A percentile compares a stretch with the other conserved stretches of the same genome.
Conservation (phyloP, 169 alveolate species). For the Plasmodium gaboni region DNA sequence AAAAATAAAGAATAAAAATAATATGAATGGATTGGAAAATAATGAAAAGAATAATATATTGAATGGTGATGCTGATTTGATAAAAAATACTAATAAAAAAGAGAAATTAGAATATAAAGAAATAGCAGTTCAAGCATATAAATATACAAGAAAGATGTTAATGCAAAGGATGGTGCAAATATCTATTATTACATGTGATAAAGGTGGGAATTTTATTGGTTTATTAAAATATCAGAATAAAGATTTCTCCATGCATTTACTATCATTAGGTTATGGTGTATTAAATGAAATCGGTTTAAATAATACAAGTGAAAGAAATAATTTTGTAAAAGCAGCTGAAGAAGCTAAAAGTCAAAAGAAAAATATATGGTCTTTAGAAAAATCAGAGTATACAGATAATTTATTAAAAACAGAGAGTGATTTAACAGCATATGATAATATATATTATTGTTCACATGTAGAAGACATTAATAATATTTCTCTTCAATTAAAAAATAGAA, state of each 20-base stretch:
- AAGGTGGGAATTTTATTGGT: conserved; percentile 75
- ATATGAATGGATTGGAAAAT: conserved; percentile 2
- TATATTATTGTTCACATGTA: conserved; percentile 64
- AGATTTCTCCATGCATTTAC: conserved; percentile 36
- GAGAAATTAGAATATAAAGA: conserved; percentile 60
- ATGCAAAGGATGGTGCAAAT: conserved; percentile 74
- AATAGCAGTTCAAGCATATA: conserved; percentile 58
- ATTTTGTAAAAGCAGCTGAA: conserved; percentile 72
- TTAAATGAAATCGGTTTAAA: conserved; percentile 63
- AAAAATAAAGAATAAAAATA: conserved; percentile 5
- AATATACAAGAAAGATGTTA: conserved; percentile 56
- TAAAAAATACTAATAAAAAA: conserved; percentile 12
- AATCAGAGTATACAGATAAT: conserved; percentile 11
- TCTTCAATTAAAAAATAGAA: conserved; percentile 60
- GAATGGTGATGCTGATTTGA: conserved; percentile 13
- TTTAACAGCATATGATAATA: conserved; percentile 35
- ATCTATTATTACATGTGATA: conserved; percentile 61
- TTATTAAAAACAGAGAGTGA: conserved; percentile 23
- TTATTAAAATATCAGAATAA: conserved; percentile 51
- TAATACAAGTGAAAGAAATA: conserved; percentile 48
- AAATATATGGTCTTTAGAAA: conserved; percentile 74
- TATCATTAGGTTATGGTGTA: conserved; percentile 52
- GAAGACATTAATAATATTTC: conserved; percentile 66
- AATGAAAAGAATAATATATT: not conserved
- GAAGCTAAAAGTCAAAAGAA: conserved; percentile 67